Percentiles rank a stretch among this genome's conserved stretches.
Evolutionary conservation across 192 early-diverging fungal species (phyloP).

Genomic region (Phlyctochytrium arcticum): DNA sequence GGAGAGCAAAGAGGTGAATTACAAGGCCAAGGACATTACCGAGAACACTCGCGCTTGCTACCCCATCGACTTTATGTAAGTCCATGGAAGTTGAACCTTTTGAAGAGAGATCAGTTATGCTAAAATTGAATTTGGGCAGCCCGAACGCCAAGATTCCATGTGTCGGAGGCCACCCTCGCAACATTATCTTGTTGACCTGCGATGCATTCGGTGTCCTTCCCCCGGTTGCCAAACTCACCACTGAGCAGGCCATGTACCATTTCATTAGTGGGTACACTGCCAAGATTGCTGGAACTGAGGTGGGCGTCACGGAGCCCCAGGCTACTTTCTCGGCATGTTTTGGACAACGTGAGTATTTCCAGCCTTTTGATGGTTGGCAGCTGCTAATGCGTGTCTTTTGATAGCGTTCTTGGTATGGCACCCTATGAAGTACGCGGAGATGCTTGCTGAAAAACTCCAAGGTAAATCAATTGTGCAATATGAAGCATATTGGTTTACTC

Average conservation of each 20-base stretch:
- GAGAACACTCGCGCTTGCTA: slow-evolving; percentile 91
- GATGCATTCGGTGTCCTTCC: slow-evolving; percentile 92
- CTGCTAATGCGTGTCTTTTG: not conserved
- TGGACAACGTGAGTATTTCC: slow-evolving; percentile 47
- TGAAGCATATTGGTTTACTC: no score
- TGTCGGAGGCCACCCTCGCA: slow-evolving; percentile 78
- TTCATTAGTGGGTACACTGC: slow-evolving; percentile 85
- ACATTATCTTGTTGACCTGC: slow-evolving; percentile 89
- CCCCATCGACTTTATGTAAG: slow-evolving; percentile 77
- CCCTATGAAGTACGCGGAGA: slow-evolving; percentile 81
- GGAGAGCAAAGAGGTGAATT: slow-evolving; percentile 67
- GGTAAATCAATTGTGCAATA: not conserved
- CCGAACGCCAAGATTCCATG: slow-evolving; percentile 85
- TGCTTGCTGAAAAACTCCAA: slow-evolving; percentile 84
- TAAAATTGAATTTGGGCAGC: no score
- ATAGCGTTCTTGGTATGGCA: slow-evolving; percentile 84
- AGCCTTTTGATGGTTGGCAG: slow-evolving; percentile 28
- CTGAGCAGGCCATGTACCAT: slow-evolving; percentile 86
- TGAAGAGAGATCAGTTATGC: no score
- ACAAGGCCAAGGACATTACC: slow-evolving; percentile 69
- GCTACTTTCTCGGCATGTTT: slow-evolving; percentile 88
- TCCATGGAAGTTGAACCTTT: no score
- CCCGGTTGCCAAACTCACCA: slow-evolving; percentile 70
- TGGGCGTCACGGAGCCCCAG: slow-evolving; percentile 71
- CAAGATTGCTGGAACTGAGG: slow-evolving; percentile 88